Percentiles rank a stretch among this genome's conserved stretches.
Evolutionary conservation across 768 basidiomycete genomes (phyloP).

Genomic region (Mrakia gelida): DNA sequence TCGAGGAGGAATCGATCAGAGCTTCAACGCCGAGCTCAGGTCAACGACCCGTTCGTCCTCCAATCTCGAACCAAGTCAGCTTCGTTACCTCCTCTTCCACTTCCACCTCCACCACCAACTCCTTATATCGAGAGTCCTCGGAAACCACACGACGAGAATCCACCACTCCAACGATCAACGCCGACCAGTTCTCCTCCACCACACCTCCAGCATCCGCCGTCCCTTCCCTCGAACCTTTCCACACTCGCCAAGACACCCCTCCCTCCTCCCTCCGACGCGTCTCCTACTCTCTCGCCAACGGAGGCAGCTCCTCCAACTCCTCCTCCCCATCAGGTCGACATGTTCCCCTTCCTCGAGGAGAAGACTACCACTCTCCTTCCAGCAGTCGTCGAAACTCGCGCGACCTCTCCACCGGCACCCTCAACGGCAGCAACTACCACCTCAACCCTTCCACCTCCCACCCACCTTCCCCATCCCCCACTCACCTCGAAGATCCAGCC

Average conservation of each 20-base stretch:
- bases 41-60: background rate
- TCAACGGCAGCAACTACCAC: background rate
- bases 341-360: background rate
- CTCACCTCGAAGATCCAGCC: background rate
- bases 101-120: background rate
- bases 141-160: background rate
- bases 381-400: conserved; percentile 11
- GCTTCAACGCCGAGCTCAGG: background rate
- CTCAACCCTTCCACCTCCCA: background rate
- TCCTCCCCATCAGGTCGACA: background rate
- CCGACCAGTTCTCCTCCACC: background rate
- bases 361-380: background rate
- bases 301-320: background rate
- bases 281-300: background rate
- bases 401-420: background rate
- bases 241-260: conserved; percentile 9
- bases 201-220: background rate
- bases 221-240: conserved; percentile 15
- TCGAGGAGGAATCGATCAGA: background rate
- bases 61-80: conserved; percentile 2
- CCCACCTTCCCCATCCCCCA: background rate
- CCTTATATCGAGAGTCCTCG: background rate
- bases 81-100: background rate
- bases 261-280: background rate
- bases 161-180: background rate